Evolutionary conservation across 2,329 filamentous ascomycete genomes (phyloP), one percentile per base, ranked within the genome.

Genomic region (Claviceps sorghi): DNA sequence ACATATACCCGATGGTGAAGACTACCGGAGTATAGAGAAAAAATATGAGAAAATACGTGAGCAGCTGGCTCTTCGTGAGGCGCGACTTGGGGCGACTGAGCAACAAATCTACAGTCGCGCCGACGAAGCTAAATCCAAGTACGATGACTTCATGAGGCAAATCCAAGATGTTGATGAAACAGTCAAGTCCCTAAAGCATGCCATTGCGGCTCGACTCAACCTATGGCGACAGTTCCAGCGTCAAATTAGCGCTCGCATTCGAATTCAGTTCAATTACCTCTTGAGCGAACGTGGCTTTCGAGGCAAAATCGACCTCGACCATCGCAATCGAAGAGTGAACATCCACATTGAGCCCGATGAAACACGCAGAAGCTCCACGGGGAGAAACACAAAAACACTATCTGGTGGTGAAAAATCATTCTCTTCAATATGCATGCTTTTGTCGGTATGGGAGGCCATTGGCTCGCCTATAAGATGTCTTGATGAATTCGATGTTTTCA

Each of bases 401-500:
- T 96, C 90, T 9, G 93, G 93, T 51, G 93, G 93, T 32, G 93
- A 98, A 66, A 98, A 98, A 67, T 97, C 91, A 0, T 98, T 97
- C 66, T 94, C 90, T 3, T 95, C 91, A 4, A 94, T 97, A 54
- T 98, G 93, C 69, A 78, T 98, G 60, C 72, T 98, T 52, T 76
- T 98, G 34, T 82, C 89, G 2, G 84, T 98, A 19, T 98, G 93
- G 93, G 93, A 98, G 64, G 91, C 93, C 32, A 98, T 98, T 84
- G 91, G 93, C 11, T 94, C 89, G 19, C 91, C 90, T 0, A 84
- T 98, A 55, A 82, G 93, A 52, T 98, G 93, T 63, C 75, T 98
- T 51, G 93, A 98, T 68, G 93, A 98, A 68, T 98, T 97, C 64
- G 93, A 98, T 65, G 93, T 98, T 34, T 98, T 96, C 74, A 98